These are phyloP conservation scores for Chalaropsis thielavioides DNA, from an alignment of 2,329 filamentous ascomycete species.

Conservation along the genomic window DNA sequence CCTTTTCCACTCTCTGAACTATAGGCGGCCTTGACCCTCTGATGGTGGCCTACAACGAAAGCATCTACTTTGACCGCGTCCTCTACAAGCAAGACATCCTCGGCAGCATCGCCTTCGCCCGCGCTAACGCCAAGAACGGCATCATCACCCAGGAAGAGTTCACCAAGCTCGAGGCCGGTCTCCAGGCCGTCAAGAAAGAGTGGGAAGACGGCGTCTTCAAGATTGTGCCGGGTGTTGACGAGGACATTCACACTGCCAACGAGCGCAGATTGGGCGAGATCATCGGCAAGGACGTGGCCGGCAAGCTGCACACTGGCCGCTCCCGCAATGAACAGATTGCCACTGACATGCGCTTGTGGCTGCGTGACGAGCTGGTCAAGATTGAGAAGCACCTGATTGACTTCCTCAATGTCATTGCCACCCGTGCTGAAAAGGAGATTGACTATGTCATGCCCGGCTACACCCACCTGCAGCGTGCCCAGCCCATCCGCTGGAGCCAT, in stretches of 20 bases:
- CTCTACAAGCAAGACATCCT: constrained; percentile 71
- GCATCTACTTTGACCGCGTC: constrained; percentile 61
- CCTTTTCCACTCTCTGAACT: background rate
- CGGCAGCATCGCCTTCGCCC: constrained; percentile 67
- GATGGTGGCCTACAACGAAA: constrained; percentile 75
- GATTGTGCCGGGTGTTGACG: constrained; percentile 39
- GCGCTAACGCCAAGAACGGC: constrained; percentile 60
- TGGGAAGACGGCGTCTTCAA: constrained; percentile 38
- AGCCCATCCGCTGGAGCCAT: constrained; percentile 69
- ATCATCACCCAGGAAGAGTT: constrained; percentile 65
- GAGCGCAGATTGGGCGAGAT: constrained; percentile 65
- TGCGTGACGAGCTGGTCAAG: constrained; percentile 56
- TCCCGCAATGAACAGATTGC: constrained; percentile 84
- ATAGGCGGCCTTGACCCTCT: constrained; percentile 67
- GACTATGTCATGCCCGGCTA: constrained; percentile 76
- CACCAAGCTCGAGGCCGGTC: constrained; percentile 54
- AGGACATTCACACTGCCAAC: constrained; percentile 55
- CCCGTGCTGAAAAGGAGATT: constrained; percentile 52
- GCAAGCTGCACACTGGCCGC: constrained; percentile 79
- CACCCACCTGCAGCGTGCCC: constrained; percentile 70
- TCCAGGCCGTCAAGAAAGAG: constrained; percentile 41
- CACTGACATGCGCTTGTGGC: constrained; percentile 81
- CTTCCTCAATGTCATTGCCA: constrained; percentile 54
- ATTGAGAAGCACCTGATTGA: constrained; percentile 55
- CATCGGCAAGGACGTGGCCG: constrained; percentile 70